phyloP scores from a whole-genome alignment of 345 rosid genomes.

The Rhizophora apiculata region DNA sequence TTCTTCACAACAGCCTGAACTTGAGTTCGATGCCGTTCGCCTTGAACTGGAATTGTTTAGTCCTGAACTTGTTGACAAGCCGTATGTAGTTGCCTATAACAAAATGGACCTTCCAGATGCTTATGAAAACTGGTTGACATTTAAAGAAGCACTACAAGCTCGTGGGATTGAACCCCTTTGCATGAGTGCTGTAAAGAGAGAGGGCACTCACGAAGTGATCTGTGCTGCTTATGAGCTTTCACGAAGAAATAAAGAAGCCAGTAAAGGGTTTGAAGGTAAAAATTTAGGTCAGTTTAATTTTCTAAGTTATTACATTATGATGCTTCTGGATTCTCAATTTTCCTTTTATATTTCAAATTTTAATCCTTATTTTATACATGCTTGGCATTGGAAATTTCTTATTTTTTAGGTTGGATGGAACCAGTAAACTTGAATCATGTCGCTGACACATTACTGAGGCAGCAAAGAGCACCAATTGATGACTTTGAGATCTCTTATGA shows the following conservation, averaged over 20 bases:
- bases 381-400: slow-evolving; percentile 11
- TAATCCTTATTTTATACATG: neutral
- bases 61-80: slow-evolving; percentile 82
- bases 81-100: slow-evolving; percentile 74
- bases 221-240: slow-evolving; percentile 62
- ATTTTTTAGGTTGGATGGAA: slow-evolving; percentile 33
- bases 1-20: slow-evolving; percentile 71
- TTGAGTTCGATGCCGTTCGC: slow-evolving; percentile 90
- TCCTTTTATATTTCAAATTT: neutral
- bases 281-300: slow-evolving; percentile 1
- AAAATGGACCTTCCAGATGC: slow-evolving; percentile 96
- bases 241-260: slow-evolving; percentile 47
- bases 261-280: slow-evolving; percentile 56
- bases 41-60: slow-evolving; percentile 89
- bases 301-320: neutral
- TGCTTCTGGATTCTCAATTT: neutral
- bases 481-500: slow-evolving; percentile 77
- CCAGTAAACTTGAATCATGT: slow-evolving; percentile 63
- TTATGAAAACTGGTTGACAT: slow-evolving; percentile 63
- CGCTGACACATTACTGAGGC: slow-evolving; percentile 64
- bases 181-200: slow-evolving; percentile 81
- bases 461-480: slow-evolving; percentile 60
- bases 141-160: slow-evolving; percentile 60
- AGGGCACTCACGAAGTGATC: slow-evolving; percentile 74
- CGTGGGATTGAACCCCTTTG: slow-evolving; percentile 66